Base-by-base conservation (phyloP, 202 grass and related monocot genomes). In the Schoenoplectus tabernaemontani region DNA sequence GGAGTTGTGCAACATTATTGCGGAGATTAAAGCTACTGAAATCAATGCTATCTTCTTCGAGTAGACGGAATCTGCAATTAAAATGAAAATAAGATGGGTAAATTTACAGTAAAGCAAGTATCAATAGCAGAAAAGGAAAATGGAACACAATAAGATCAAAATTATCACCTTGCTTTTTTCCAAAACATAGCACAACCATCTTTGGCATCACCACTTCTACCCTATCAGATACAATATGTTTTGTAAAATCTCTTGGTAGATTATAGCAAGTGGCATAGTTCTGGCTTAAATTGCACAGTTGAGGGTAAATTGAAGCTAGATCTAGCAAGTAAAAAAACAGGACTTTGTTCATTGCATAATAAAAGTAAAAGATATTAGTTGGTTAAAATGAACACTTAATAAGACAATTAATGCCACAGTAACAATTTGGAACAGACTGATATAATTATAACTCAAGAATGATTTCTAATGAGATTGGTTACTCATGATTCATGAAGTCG, bases 171-270 rank as follows among this genome's bases (percentile, higher is more conserved):
- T 63, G 81, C 65, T 82, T 87, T 89, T 88, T 97, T 97, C 93
- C 93, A 97, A 82, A 93, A 97, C 0, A 89, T 87, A 72, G 93
- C 87, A 81, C 93, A 97, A 83, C 91, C 93, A 81, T 97, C 91
- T 87, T 83, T 88, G 36, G 85, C 87, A 78, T 91, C 85, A 64
- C 89, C 91, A 82, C 71, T 88, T 66, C 91, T 86, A 37, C 60
- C 82, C 93, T 97, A 73, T 79, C 7, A 63, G 82, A 62, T 24
- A 75, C 0, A n/a, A 76, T 33, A 43, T 72, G 76, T 86, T 89
- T 63, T 44, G 3, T 59, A 64, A 71, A 44, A 82, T 76, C 22
- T 54, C 10, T 80, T 22, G 5, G 42, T 85, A 28, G 80, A n/a
- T 19, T 73, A 43, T 77, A 69, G 76, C 76, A 33, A 69, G 46